phyloP scores from a whole-genome alignment of 78 protist species.

The Tieghemostelium lacteum region DNA sequence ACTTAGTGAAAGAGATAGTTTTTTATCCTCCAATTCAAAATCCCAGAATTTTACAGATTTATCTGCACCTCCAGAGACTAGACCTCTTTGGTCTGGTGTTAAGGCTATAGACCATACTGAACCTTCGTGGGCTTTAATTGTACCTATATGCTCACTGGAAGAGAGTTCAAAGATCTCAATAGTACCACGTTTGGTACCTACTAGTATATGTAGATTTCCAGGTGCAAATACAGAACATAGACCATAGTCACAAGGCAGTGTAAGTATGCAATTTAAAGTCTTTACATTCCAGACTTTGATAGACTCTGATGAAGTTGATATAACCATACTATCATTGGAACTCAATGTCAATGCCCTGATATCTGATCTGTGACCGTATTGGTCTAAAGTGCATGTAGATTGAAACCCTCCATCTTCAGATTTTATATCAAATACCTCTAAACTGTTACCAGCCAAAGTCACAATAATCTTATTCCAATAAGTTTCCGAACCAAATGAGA shows the following conservation, averaged over 20 bases:
- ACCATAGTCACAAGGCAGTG: constrained; percentile 88
- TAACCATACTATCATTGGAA: constrained; percentile 66
- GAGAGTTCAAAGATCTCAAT: constrained; percentile 89
- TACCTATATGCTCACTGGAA: constrained; percentile 45
- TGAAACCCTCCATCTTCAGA: neutral
- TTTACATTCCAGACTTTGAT: constrained; percentile 86
- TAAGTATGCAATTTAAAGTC: constrained; percentile 77
- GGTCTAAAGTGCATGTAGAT: constrained; percentile 17
- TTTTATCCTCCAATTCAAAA: constrained; percentile 82
- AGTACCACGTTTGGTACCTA: constrained; percentile 96
- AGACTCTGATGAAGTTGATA: constrained; percentile 46
- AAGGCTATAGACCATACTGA: constrained; percentile 74
- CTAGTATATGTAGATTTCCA: constrained; percentile 89
- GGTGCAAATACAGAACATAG: constrained; percentile 87
- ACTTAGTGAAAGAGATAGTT: constrained; percentile 41
- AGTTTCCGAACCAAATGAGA: constrained; percentile 14
- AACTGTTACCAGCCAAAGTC: constrained; percentile 63
- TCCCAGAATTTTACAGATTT: constrained; percentile 94
- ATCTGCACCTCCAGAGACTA: constrained; percentile 93
- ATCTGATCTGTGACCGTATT: constrained; percentile 89
- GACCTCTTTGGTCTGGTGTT: constrained; percentile 83
- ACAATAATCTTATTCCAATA: constrained; percentile 28
- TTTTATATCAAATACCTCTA: constrained; percentile 57
- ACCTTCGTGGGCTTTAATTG: constrained; percentile 88
- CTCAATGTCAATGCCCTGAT: constrained; percentile 83